Evolutionary conservation across 148 eudicot genomes (phyloP).

Genomic region (Pharnaceum exiguum): DNA sequence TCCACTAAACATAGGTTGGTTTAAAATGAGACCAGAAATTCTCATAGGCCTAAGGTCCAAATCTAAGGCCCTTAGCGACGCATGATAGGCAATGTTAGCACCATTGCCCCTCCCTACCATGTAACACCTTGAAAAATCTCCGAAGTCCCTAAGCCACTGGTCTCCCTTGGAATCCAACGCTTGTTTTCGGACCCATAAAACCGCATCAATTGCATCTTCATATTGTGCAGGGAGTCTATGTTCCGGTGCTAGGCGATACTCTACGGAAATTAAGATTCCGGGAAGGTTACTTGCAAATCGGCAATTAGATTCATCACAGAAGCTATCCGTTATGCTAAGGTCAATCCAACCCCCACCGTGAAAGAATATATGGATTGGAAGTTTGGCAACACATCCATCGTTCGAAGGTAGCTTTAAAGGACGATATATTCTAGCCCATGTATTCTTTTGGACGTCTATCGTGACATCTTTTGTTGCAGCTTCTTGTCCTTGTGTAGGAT

Average conservation of each 20-base stretch:
- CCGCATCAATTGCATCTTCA: conserved; percentile 59
- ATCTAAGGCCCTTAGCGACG: conserved; percentile 37
- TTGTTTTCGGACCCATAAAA: conserved; percentile 52
- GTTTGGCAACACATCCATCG: conserved; percentile 36
- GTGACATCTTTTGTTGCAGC: conserved; percentile 57
- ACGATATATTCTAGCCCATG: conserved; percentile 50
- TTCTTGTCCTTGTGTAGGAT: conserved; percentile 23
- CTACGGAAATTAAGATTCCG: conserved; percentile 38
- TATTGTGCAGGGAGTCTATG: conserved; percentile 65
- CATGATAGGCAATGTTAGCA: conserved; percentile 62
- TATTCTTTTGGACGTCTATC: conserved; percentile 35
- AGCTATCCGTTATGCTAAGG: conserved; percentile 21
- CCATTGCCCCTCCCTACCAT: conserved; percentile 47
- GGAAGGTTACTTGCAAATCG: conserved; percentile 32
- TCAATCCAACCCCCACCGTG: conserved; percentile 64
- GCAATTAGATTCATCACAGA: conserved; percentile 39
- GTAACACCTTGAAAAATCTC: conserved; percentile 54
- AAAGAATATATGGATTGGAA: conserved; percentile 56
- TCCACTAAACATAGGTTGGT: conserved; percentile 64
- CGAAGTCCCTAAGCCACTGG: conserved; percentile 53
- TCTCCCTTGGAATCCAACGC: conserved; percentile 32
- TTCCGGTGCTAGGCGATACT: conserved; percentile 69
- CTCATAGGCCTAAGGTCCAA: conserved; percentile 26
- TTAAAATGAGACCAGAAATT: conserved; percentile 41
- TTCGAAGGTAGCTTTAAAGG: conserved; percentile 53